Conservation (phyloP, 148 eudicot genomes). For the Cornus suecica region DNA sequence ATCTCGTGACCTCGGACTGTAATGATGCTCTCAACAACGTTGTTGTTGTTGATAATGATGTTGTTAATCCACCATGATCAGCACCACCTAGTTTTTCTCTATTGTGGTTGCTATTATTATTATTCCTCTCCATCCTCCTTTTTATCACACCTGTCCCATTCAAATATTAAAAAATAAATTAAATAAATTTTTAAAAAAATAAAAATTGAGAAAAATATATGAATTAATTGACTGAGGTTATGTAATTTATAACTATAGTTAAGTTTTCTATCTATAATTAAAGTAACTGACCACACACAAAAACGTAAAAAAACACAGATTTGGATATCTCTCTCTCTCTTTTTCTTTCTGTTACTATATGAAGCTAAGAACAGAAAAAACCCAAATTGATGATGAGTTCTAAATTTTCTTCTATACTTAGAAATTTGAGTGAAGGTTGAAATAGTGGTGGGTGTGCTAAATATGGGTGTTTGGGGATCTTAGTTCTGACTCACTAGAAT, state of each 20-base stretch:
- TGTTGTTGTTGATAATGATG: background rate
- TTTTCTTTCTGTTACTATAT: too few species aligned
- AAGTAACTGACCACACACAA: background rate
- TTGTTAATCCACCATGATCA: background rate
- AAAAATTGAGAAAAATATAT: background rate
- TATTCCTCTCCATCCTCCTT: slow-evolving; percentile 31
- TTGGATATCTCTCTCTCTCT: background rate
- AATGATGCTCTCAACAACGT: slow-evolving; percentile 26
- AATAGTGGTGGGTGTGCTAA: background rate
- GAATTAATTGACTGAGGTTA: slow-evolving; percentile 14
- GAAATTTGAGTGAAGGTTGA: background rate
- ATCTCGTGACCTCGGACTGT: slow-evolving; percentile 24
- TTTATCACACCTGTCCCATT: slow-evolving; percentile 21
- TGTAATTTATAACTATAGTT: slow-evolving; percentile 18
- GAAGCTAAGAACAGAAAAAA: background rate
- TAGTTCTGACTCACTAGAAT: background rate
- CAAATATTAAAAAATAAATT: too few species aligned
- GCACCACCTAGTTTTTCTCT: slow-evolving; percentile 21
- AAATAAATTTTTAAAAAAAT: too few species aligned
- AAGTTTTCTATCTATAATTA: background rate
- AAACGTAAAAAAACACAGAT: too few species aligned
- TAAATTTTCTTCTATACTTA: too few species aligned
- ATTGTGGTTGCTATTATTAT: slow-evolving; percentile 19
- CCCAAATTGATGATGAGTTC: background rate
- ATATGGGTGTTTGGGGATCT: background rate